Base-by-base conservation (phyloP, 208 protist species). In the Porcisia hertigi region DNA sequence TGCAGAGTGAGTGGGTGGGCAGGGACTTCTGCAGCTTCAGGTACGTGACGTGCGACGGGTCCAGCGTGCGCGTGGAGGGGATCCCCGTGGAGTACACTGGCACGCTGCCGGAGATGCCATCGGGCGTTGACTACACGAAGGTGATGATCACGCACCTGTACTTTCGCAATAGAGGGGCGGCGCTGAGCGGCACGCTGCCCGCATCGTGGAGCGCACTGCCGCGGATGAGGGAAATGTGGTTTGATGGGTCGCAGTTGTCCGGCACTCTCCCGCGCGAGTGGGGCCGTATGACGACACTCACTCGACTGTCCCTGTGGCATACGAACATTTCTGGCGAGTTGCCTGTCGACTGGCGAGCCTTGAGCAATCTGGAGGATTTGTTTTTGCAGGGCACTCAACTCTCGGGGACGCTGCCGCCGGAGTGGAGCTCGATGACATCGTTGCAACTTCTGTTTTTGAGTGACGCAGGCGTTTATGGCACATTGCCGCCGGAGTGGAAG, bases 61-160 rank as follows among this genome's bases (percentile, higher is more conserved):
- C n/a, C n/a, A n/a, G n/a, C n/a, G n/a, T n/a, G n/a, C 54, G 34
- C 5, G 30, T 6, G 5, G 53, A 16, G 16, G 8, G 11, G 4
- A 2, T 16, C n/a, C 2, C 1, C 2, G 53, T n/a, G 25, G 9
- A 30, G 3, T 43, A 0, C 25, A 0, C 30, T n/a, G 69, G 69
- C 14, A 45, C 49, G 53, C 69, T 73, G 69, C 69, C 69, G 69
- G 69, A 73, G 55, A 73, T 62, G 69, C 69, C 69, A 43, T n/a
- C 7, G 36, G 53, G 18, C 69, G 53, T 73, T 16, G 39, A 73
- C 53, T 73, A 73, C 69, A 25, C 34, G 30, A 20, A 73, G 4
- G 69, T 73, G 5, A 36, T 73, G 45, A 25, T 69, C 45, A 55
- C 8, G 45, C 0, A 0, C 1, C 20, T 69, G 0, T 4, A 69